Evolutionary conservation across 192 early-diverging fungal genomes (phyloP), one percentile per base, ranked within the genome.

Genomic region (Podila clonocystis): DNA sequence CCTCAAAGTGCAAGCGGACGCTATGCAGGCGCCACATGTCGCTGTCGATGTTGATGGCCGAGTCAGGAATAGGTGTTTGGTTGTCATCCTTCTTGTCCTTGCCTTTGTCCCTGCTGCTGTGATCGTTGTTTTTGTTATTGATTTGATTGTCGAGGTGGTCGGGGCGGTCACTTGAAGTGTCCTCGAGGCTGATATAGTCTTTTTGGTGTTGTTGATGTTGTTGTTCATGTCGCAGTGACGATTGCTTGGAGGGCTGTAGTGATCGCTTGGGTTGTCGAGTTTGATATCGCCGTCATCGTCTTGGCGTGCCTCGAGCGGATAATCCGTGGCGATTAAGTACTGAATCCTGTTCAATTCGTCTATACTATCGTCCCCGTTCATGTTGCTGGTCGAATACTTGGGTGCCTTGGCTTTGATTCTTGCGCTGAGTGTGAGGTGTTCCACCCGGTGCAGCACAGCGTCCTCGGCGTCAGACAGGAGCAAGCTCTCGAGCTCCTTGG

Each of bases 21-120:
- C 52, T n/a, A 20, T 65, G 24, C n/a, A 72, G 52, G 8, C 70
- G 70, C 70, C 70, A 72, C 50, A 72, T 55, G 62, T 72, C 70
- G 7, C 58, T 31, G 19, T 72, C 70, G 26, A 72, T 63, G 34
- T 55, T 55, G 52, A 26, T 24, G n/a, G 6, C 24, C 6, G 17
- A n/a, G n/a, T n/a, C 52, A 5, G 52, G 8, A 22, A 17, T 45
- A 17, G 15, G 2, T 41, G 12, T 15, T 17, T 45, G 8, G 50
- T 9, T 11, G 52, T 26, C 19, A 7, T 7, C 0, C 20, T 55
- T 55, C n/a, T 26, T 22, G 8, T n/a, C n/a, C 13, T 7, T 55
- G 52, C n/a, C 17, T 22, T 45, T 15, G 41, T 45, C 11, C 19
- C 5, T 55, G 52, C 8, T 55, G 52, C 2, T 5, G 22, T 26